Evolutionary conservation across 352 stramenopile genomes (phyloP).

Genomic region (Pythium coloratum): DNA sequence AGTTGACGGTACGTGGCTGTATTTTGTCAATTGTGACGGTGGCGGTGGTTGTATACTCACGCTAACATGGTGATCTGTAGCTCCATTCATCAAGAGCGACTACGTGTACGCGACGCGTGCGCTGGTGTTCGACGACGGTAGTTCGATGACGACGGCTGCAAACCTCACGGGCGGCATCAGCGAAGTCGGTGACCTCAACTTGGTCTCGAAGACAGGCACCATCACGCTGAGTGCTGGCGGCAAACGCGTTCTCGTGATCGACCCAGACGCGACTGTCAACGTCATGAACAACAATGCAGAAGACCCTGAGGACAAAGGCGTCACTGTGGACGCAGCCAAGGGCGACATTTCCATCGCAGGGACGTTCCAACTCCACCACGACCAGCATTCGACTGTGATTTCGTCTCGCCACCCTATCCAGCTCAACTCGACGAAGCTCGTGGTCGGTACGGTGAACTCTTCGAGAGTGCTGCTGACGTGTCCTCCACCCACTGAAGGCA

Average conservation of each 20-base stretch:
- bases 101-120: constrained; percentile 64
- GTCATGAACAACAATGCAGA: constrained; percentile 51
- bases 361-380: constrained; percentile 42
- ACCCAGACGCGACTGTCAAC: constrained; percentile 50
- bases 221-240: constrained; percentile 65
- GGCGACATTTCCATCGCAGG: constrained; percentile 42
- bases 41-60: too few relatives aligned
- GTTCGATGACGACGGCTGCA: constrained; percentile 77
- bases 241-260: constrained; percentile 55
- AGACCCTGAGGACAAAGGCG: constrained; percentile 41
- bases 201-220: constrained; percentile 66
- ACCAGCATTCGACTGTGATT: constrained; percentile 46
- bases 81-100: constrained; percentile 58
- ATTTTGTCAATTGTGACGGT: not conserved
- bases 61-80: constrained; percentile 24
- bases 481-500: constrained; percentile 2
- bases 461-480: constrained; percentile 21
- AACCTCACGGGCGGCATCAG: constrained; percentile 79
- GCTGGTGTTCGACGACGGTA: constrained; percentile 73
- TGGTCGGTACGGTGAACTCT: constrained; percentile 24
- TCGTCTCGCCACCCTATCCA: constrained; percentile 39
- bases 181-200: constrained; percentile 70
- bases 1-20: constrained; percentile 42
- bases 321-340: constrained; percentile 44
- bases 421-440: constrained; percentile 43